phyloP scores from a whole-genome alignment of 805 yeast species.

The Teunomyces gatunensis region DNA sequence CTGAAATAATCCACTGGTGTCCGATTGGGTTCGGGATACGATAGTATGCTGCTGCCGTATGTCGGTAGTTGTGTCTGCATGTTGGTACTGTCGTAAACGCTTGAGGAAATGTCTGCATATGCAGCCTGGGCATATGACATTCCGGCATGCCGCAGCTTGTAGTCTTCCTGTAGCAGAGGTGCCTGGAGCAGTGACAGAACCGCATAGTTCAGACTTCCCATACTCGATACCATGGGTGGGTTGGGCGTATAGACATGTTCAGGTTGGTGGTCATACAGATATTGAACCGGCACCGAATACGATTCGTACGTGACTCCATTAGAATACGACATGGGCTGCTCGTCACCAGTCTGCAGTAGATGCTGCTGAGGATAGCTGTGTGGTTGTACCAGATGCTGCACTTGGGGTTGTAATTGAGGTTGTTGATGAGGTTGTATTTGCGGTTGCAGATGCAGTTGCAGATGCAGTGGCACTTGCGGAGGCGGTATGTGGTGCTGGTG shows the following conservation, averaged over 20 bases:
- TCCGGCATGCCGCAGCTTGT: background rate
- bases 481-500: background rate
- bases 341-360: background rate
- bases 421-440: no score
- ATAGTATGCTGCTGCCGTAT: background rate
- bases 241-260: background rate
- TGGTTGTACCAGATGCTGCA: background rate
- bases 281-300: background rate
- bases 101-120: background rate
- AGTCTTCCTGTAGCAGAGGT: background rate
- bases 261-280: background rate
- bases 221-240: background rate
- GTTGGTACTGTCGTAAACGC: background rate
- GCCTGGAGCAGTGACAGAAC: background rate
- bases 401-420: no score
- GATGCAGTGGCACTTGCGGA: background rate
- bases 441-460: background rate
- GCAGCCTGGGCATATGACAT: background rate
- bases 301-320: background rate
- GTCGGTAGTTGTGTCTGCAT: background rate
- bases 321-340: background rate
- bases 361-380: background rate
- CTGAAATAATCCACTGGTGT: background rate
- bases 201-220: background rate
- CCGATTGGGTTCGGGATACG: conserved; percentile 1